phyloP scores from a whole-genome alignment of 2,329 filamentous ascomycete species.

The Pyrenochaeta sp. region DNA sequence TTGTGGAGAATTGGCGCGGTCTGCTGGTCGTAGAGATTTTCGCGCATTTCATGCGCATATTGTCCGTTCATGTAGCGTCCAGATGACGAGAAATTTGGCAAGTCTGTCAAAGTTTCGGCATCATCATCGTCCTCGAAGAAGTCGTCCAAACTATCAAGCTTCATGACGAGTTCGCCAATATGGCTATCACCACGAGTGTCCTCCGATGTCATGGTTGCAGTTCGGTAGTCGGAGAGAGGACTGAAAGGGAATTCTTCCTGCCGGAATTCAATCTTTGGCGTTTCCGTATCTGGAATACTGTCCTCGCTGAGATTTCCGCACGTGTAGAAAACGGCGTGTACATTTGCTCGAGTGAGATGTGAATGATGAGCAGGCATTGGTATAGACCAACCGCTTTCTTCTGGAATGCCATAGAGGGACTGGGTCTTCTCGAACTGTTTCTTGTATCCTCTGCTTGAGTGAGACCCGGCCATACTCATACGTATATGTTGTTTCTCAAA shows the following conservation, averaged over 20 bases:
- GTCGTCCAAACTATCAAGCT: slow-evolving; percentile 62
- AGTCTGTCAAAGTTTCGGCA: slow-evolving; percentile 41
- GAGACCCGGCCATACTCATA: slow-evolving; percentile 96
- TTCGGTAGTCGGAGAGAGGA: slow-evolving; percentile 72
- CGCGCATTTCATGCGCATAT: slow-evolving; percentile 55
- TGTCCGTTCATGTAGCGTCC: slow-evolving; percentile 37
- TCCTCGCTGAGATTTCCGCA: slow-evolving; percentile 65
- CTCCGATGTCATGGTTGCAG: slow-evolving; percentile 92
- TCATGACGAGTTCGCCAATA: slow-evolving; percentile 79
- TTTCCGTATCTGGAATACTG: slow-evolving; percentile 67
- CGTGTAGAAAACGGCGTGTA: slow-evolving; percentile 95
- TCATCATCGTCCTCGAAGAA: slow-evolving; percentile 60
- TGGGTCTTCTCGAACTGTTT: slow-evolving; percentile 96
- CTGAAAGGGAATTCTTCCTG: slow-evolving; percentile 85
- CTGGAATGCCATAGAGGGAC: slow-evolving; percentile 94
- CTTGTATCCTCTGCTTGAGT: slow-evolving; percentile 77
- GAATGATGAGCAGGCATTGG: slow-evolving; percentile 92
- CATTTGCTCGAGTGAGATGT: slow-evolving; percentile 84
- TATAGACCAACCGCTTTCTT: slow-evolving; percentile 95
- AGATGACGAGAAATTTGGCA: slow-evolving; percentile 42
- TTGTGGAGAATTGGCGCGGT: slow-evolving; percentile 89
- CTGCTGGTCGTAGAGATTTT: slow-evolving; percentile 90
- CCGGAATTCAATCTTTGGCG: slow-evolving; percentile 91
- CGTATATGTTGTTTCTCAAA: slow-evolving; percentile 94
- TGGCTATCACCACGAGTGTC: slow-evolving; percentile 75